Base-by-base conservation (phyloP, 345 rosid genomes). In the Hypericum perforatum region DNA sequence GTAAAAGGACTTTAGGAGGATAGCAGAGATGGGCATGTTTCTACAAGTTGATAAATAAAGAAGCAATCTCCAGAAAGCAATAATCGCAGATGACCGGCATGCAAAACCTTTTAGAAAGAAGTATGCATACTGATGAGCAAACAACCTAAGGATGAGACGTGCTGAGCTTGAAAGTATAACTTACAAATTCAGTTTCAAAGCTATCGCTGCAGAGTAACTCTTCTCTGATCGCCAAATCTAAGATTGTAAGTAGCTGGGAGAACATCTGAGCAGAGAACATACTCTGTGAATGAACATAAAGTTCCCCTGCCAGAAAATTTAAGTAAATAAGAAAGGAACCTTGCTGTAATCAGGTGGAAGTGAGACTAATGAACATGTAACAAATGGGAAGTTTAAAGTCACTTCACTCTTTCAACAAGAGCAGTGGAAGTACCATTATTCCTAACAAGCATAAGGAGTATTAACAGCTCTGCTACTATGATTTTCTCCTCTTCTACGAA, bases 221-320 rank as follows among this genome's bases (percentile, higher is more conserved):
- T 75, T 88, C 81, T 57, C 80, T 78, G 43, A 83, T 54, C 55
- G 88, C 83, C 63, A 82, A 64, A 71, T 80, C 77, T 59, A 92
- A 56, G 49, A 80, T 85, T 66, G 69, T 81, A 71, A 87, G 74
- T 70, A 92, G 64, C 64, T 79, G 94, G 66, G 70, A 74, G 73
- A 81, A 92, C 91, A 77, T 81, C 62, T 50, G 54, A 70, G 76
- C 78, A 59, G 88, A 95, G 82, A 92, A 92, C 94, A 87, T 88
- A 59, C 45, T 73, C 65, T 68, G 78, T 39, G 98, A 85, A 65
- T 88, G 96, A 58, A 76, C 74, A 63, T 92, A 88, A 44, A 85
- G 59, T 71, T 92, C 98, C 63, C 98, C 98, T 91, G 80, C 57
- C 54, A 67, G 37, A 63, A 74, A 60, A 49, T 59, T 45, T 11